Base-by-base conservation (phyloP, 1,139 yeast species). In the Yamadazyma conglobata region DNA sequence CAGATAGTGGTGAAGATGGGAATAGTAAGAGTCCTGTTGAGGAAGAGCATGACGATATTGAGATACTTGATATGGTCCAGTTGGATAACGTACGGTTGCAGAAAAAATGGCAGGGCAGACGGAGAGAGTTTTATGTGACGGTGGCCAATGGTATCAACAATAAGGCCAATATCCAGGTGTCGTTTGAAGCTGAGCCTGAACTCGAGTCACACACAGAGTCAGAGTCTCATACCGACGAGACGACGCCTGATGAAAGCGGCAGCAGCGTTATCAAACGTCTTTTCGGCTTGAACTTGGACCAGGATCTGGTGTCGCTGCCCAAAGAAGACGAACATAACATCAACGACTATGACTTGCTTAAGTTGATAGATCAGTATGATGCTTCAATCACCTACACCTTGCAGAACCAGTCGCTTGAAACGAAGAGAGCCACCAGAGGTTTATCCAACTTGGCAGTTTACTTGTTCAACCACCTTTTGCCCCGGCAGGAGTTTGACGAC, bases 31-130 rank as follows among this genome's bases (percentile, higher is more conserved):
- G 17, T 10, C 10, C 11, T 7, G 15, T n/a, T 5, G 20, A 24
- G 10, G 28, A 26, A 4, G 18, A 12, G 3, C 34, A 30, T 19
- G 39, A 33, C 13, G 39, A 28, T 22, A 22, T 35, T 8, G 32
- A 33, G 22, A 32, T 35, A 4, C n/a, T 31, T 4, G 31, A 31
- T 3, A 19, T 18, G n/a, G 31, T 27, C 11, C 25, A 29, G 17
- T 27, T 33, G 8, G 28, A 33, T 10, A 22, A 27, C n/a, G 32
- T 25, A 6, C 24, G 19, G 17, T 11, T 28, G 5, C 18, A 22
- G 10, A 19, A 17, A 15, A 13, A 5, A 6, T 15, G 9, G 13
- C 17, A 9, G 10, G 24, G 35, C 11, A 20, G 32, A 11, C 22
- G 25, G 13, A 29, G 17, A 10, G 31, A 26, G 16, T 23, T 25